Percentiles rank a stretch among this genome's conserved stretches.
Conservation (phyloP, 352 stramenopile species). For the Phytophthora pistaciae region DNA sequence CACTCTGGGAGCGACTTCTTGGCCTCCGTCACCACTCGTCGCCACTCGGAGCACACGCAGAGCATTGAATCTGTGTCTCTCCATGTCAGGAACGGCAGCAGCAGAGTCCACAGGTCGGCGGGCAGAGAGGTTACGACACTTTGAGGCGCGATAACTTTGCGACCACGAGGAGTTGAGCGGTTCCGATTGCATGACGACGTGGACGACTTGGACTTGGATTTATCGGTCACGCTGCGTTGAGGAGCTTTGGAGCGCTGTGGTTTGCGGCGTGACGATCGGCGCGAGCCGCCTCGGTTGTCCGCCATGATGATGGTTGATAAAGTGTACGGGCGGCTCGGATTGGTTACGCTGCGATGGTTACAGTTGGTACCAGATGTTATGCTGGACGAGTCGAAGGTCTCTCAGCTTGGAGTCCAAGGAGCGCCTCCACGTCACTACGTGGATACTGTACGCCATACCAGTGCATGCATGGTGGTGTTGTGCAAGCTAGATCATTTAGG, state of each 20-base stretch:
- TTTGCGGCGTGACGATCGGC: slow-evolving; percentile 9
- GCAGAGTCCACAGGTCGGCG: slow-evolving; percentile 48
- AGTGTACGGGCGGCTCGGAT: slow-evolving; percentile 4
- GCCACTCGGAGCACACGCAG: slow-evolving; percentile 41
- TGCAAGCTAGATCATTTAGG: slow-evolving; percentile 19
- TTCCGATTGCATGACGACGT: background rate
- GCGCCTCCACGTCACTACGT: background rate
- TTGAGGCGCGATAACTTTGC: slow-evolving; percentile 22
- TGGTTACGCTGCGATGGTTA: slow-evolving; percentile 2
- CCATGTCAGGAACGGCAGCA: slow-evolving; percentile 62
- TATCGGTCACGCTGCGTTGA: background rate
- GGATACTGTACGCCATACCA: background rate
- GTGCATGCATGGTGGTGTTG: background rate
- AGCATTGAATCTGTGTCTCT: slow-evolving; percentile 48
- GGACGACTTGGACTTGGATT: slow-evolving; percentile 5
- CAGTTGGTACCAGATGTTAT: background rate
- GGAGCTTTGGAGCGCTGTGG: slow-evolving; percentile 4
- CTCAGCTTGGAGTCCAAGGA: background rate
- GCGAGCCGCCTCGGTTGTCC: slow-evolving; percentile 9
- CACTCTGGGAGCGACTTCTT: slow-evolving; percentile 45
- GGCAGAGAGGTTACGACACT: slow-evolving; percentile 38
- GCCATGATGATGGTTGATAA: slow-evolving; percentile 13
- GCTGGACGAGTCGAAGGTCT: slow-evolving; percentile 1
- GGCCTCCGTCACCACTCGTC: slow-evolving; percentile 20
- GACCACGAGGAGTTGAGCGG: slow-evolving; percentile 10